These are phyloP conservation scores for Clitopilus passeckerianus DNA, from an alignment of 768 basidiomycete species.

Conservation along the genomic window DNA sequence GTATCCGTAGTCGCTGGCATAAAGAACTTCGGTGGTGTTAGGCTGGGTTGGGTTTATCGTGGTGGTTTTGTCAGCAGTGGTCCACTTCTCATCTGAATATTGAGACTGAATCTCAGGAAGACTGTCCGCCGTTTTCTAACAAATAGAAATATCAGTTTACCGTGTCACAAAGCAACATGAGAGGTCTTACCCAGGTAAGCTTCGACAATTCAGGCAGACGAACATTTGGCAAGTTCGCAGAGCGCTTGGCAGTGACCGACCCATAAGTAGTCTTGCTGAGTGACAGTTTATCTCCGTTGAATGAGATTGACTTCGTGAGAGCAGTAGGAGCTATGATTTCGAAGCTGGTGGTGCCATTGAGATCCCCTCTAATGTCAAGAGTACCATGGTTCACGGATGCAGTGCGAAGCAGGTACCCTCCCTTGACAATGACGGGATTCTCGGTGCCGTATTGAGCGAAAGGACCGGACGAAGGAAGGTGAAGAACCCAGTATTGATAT, in stretches of 20 bases:
- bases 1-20: slow-evolving; percentile 44
- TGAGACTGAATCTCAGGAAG: slow-evolving; percentile 33
- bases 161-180: background rate
- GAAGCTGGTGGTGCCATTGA: slow-evolving; percentile 36
- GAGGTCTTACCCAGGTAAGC: slow-evolving; percentile 28
- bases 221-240: slow-evolving; percentile 26
- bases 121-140: slow-evolving; percentile 36
- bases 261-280: slow-evolving; percentile 35
- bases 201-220: slow-evolving; percentile 27
- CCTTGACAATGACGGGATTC: slow-evolving; percentile 41
- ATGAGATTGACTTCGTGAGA: slow-evolving; percentile 31
- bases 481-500: slow-evolving; percentile 48
- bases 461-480: slow-evolving; percentile 30
- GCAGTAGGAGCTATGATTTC: slow-evolving; percentile 43
- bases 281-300: slow-evolving; percentile 32
- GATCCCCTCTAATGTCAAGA: slow-evolving; percentile 38
- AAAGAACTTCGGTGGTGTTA: slow-evolving; percentile 37
- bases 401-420: slow-evolving; percentile 42
- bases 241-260: slow-evolving; percentile 27
- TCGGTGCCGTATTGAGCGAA: slow-evolving; percentile 32
- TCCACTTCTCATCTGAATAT: slow-evolving; percentile 40
- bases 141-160: background rate
- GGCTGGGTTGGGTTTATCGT: slow-evolving; percentile 35
- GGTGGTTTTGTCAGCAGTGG: slow-evolving; percentile 32
- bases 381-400: slow-evolving; percentile 26